These are phyloP conservation scores for Barbarea vulgaris DNA, from an alignment of 345 rosid species.

Conservation along the genomic window DNA sequence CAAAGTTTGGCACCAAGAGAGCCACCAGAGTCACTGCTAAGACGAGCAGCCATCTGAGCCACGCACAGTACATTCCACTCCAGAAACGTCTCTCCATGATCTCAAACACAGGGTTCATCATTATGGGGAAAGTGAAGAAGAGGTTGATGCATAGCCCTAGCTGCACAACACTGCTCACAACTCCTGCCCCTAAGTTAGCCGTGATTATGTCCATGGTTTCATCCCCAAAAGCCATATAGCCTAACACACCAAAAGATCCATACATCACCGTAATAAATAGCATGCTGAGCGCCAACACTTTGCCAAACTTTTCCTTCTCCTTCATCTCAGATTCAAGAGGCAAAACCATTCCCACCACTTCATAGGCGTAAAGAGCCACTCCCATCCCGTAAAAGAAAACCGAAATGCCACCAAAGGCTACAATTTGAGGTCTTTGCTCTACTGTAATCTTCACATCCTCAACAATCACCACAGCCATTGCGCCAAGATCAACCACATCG, in stretches of 20 bases:
- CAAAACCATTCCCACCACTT: conserved; percentile 80
- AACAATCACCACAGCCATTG: conserved; percentile 69
- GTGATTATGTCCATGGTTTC: conserved; percentile 75
- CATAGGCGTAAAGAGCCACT: conserved; percentile 74
- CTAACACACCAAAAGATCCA: conserved; percentile 68
- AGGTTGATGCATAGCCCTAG: conserved; percentile 76
- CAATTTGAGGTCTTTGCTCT: conserved; percentile 47
- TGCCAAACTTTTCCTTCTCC: conserved; percentile 64
- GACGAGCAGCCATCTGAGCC: conserved; percentile 81
- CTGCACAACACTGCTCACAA: conserved; percentile 59
- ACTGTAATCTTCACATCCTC: conserved; percentile 54
- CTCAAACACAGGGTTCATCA: conserved; percentile 93
- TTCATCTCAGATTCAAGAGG: conserved; percentile 73
- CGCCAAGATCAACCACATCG: conserved; percentile 75
- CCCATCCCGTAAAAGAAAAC: conserved; percentile 79
- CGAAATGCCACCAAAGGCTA: conserved; percentile 62
- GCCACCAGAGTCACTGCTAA: conserved; percentile 62
- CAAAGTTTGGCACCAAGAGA: conserved; percentile 74
- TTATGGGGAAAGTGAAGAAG: conserved; percentile 83
- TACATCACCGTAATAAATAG: conserved; percentile 54
- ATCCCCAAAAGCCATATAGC: conserved; percentile 79
- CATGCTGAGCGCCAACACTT: conserved; percentile 56
- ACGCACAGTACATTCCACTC: conserved; percentile 63
- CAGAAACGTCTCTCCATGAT: conserved; percentile 69
- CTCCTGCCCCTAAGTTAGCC: conserved; percentile 64